phyloP scores from a whole-genome alignment of 2,329 filamentous ascomycete genomes.

The Coniochaeta prunicola region DNA sequence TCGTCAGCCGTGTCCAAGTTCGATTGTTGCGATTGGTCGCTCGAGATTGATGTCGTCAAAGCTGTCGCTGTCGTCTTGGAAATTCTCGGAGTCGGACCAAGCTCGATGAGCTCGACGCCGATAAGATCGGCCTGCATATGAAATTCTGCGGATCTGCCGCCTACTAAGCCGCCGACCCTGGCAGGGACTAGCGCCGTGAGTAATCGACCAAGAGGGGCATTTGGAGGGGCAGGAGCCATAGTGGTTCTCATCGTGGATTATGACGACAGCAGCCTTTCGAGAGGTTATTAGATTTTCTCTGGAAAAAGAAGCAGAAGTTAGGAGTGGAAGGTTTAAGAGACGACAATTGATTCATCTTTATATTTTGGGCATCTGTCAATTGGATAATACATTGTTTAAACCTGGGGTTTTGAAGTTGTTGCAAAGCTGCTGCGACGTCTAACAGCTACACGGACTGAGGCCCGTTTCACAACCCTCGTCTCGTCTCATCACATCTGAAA shows the following conservation, averaged over 20 bases:
- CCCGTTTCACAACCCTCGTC: background rate
- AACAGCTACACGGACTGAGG: background rate
- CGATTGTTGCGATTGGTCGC: background rate
- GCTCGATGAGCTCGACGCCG: background rate
- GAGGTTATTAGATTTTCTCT: background rate
- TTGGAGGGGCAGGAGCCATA: conserved; percentile 5
- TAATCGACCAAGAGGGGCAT: conserved; percentile 21
- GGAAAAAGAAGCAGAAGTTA: background rate
- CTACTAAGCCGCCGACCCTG: background rate
- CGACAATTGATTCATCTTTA: background rate
- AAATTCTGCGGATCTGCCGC: background rate
- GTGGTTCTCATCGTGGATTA: background rate
- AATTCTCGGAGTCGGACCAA: background rate
- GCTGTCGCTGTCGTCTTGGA: background rate
- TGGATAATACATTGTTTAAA: background rate
- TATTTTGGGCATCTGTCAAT: background rate
- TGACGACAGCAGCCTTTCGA: conserved; percentile 3
- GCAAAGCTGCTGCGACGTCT: background rate
- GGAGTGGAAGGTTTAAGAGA: background rate
- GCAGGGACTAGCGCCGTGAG: conserved; percentile 19
- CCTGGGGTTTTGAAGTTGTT: background rate
- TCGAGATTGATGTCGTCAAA: background rate
- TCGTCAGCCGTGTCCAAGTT: background rate
- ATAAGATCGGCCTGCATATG: background rate
- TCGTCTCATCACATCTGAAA: background rate